Percentiles rank a stretch among this genome's conserved stretches.
Conservation (phyloP, 129 eudicot species). For the Kitagawia praeruptora region DNA sequence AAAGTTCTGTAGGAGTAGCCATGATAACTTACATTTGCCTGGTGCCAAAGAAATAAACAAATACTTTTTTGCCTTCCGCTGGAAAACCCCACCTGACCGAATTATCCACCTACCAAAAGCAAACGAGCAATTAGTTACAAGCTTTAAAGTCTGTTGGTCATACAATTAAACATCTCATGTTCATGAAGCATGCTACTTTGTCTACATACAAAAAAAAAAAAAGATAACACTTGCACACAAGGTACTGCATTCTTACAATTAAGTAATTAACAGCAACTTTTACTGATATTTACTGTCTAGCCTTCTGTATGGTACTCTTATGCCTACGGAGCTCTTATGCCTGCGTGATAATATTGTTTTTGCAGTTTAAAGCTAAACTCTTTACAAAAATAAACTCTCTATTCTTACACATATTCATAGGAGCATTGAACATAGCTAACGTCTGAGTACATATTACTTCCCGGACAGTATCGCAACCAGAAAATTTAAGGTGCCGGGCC, state of each 20-base stretch:
- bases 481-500: too few species aligned
- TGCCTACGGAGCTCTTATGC: not conserved
- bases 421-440: not conserved
- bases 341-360: not conserved
- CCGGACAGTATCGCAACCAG: not conserved
- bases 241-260: not conserved
- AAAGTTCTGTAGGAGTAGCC: not conserved
- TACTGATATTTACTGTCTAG: not conserved
- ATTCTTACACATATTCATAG: not conserved
- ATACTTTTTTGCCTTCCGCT: conserved; percentile 65
- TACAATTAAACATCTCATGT: not conserved
- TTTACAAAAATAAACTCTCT: not conserved
- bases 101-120: conserved; percentile 68
- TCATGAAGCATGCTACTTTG: not conserved
- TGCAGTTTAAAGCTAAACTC: not conserved
- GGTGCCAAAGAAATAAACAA: conserved; percentile 76
- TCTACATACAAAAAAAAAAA: not conserved
- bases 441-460: not conserved
- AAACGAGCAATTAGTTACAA: conserved; percentile 21
- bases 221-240: not conserved
- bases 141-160: conserved; percentile 6
- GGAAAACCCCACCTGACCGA: conserved; percentile 81
- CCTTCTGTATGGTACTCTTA: not conserved
- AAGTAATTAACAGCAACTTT: not conserved
- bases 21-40: conserved; percentile 72